Evolutionary conservation across 169 alveolate species (phyloP), one percentile per base, ranked within the genome.

Genomic region (Cryptosporidium canis): DNA sequence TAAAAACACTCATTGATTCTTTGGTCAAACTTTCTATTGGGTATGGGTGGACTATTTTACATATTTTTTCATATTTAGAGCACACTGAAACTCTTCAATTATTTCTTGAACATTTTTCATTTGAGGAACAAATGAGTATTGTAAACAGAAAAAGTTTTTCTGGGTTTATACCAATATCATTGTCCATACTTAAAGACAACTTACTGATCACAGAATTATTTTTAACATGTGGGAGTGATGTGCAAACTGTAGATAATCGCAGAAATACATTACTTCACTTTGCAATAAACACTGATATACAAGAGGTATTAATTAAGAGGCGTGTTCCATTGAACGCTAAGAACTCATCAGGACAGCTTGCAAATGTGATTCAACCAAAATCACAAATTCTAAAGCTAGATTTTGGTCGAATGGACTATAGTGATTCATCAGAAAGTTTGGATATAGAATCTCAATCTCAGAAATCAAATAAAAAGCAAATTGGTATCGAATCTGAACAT

Each of bases 181-280:
- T 77, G 0, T 55, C 87, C 18, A 41, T 77, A 31, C 39, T 61
- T 27, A 77, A 53, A 24, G 44, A 61, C 39, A 61, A 77, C 37
- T 12, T 58, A 27, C 47, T 77, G 11, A 29, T 77, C 7, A 77
- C 64, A 16, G 70, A 55, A 39, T 24, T 77, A 45, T 58, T 77
- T 58, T 77, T 77, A 44, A 8, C 70, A 39, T 58, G 37, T 39
- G 87, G 87, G 24, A 45, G 53, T 39, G 87, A 77, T 37, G 63
- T 63, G 7, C 55, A 77, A 21, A 39, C 14, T 7, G 61, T 39
- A 27, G 87, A 77, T 58, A 56, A 77, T 77, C 68, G 87, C 55
- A 77, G 72, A 77, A 77, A 77, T 61, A 77, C 87, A 0, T 63
- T 77, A 29, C n/a, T 77, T 41, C 87, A 77, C 55, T 58, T 77